A percentile compares a stretch with the other conserved stretches of the same genome.
phyloP scores from a whole-genome alignment of 495 filamentous ascomycete species.

The Penicillium cataractarum region DNA sequence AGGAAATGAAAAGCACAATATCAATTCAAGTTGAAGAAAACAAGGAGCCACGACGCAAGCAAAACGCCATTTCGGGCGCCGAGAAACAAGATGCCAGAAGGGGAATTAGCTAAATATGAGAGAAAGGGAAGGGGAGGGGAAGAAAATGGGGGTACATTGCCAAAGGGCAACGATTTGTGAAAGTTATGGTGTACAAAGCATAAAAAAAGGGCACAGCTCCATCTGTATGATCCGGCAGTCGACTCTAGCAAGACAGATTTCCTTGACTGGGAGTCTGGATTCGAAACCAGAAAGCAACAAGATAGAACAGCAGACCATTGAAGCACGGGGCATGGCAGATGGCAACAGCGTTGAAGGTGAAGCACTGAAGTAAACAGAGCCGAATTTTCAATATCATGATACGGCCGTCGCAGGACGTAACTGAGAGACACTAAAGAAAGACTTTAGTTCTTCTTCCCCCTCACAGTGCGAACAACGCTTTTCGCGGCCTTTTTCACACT shows the following conservation, averaged over 20 bases:
- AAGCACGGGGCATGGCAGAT: no score
- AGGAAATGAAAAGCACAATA: neutral
- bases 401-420: neutral
- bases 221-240: neutral
- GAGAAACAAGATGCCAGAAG: slow-evolving; percentile 12
- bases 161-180: neutral
- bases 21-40: neutral
- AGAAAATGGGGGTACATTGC: neutral
- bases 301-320: neutral
- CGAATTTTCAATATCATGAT: neutral
- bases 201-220: neutral
- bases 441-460: slow-evolving; percentile 22
- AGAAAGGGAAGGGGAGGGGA: neutral
- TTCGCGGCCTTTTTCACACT: slow-evolving; percentile 25
- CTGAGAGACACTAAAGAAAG: neutral
- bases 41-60: neutral
- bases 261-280: neutral
- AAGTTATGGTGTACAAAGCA: slow-evolving; percentile 9
- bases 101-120: slow-evolving; percentile 17
- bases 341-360: neutral
- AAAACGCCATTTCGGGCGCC: slow-evolving; percentile 16
- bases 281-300: neutral
- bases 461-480: slow-evolving; percentile 22
- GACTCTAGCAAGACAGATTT: neutral
- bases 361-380: no score